phyloP scores from a whole-genome alignment of 495 filamentous ascomycete genomes.

The Trichocladium antarcticum region DNA sequence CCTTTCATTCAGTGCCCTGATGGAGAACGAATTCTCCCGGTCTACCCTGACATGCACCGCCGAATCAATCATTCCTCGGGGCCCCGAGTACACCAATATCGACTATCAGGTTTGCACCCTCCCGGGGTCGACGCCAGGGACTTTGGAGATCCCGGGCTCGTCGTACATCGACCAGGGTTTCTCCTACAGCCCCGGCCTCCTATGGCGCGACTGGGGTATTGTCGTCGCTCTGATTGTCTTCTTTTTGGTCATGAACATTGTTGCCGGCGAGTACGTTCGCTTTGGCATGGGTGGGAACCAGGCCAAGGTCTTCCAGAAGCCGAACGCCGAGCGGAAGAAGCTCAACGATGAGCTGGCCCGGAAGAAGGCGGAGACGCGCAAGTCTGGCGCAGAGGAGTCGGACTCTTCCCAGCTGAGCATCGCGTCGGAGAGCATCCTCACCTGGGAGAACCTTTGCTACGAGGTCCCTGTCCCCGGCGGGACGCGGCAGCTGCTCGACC shows the following conservation, averaged over 20 bases:
- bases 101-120: slow-evolving; percentile 66
- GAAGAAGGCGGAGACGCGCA: slow-evolving; percentile 47
- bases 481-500: slow-evolving; percentile 54
- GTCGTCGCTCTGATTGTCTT: slow-evolving; percentile 54
- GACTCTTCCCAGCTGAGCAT: slow-evolving; percentile 49
- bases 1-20: slow-evolving; percentile 59
- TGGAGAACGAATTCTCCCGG: slow-evolving; percentile 71
- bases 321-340: slow-evolving; percentile 55
- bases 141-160: slow-evolving; percentile 44
- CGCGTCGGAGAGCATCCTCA: slow-evolving; percentile 57
- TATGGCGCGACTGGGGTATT: slow-evolving; percentile 73
- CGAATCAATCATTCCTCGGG: slow-evolving; percentile 54
- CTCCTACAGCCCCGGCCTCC: slow-evolving; percentile 46
- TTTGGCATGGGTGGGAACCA: slow-evolving; percentile 70
- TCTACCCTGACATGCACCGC: slow-evolving; percentile 52
- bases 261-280: slow-evolving; percentile 64
- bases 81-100: slow-evolving; percentile 52
- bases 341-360: slow-evolving; percentile 54
- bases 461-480: slow-evolving; percentile 62
- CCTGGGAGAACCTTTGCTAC: slow-evolving; percentile 71
- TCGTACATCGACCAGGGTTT: slow-evolving; percentile 54
- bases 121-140: slow-evolving; percentile 53
- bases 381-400: slow-evolving; percentile 36
- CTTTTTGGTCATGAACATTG: slow-evolving; percentile 57
- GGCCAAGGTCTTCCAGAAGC: slow-evolving; percentile 60